These are phyloP conservation scores for Termitomyces eurrhizus DNA, from an alignment of 768 basidiomycete species.

Conservation along the genomic window DNA sequence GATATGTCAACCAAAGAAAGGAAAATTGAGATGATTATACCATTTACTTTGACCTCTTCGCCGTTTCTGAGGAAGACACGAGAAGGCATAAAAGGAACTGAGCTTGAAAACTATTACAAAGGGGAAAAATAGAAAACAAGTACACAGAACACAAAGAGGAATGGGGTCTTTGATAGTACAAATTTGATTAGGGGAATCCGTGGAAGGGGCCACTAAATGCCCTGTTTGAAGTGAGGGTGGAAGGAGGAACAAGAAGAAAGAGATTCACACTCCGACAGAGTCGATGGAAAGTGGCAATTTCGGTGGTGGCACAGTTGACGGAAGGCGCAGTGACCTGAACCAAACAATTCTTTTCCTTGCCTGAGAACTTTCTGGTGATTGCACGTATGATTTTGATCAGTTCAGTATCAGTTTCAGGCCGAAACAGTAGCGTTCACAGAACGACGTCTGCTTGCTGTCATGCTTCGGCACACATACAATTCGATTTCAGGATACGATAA, in stretches of 20 bases:
- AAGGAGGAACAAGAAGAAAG: conserved; percentile 32
- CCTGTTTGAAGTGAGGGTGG: conserved; percentile 32
- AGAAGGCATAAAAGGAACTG: conserved; percentile 35
- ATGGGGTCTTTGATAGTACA: conserved; percentile 18
- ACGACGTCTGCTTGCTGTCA: background rate
- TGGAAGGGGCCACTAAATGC: conserved; percentile 17
- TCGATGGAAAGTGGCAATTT: conserved; percentile 12
- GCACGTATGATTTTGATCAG: background rate
- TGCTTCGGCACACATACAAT: background rate
- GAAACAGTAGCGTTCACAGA: background rate
- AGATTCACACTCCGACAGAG: conserved; percentile 42
- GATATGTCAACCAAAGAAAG: conserved; percentile 7
- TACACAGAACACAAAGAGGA: conserved; percentile 17
- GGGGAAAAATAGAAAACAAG: conserved; percentile 28
- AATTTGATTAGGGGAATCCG: conserved; percentile 19
- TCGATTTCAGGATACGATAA: background rate
- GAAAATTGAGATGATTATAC: conserved; percentile 41
- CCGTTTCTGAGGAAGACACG: conserved; percentile 75
- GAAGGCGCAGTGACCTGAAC: conserved; percentile 12
- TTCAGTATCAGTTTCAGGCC: conserved; percentile 9
- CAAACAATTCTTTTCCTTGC: conserved; percentile 8
- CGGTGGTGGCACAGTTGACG: conserved; percentile 13
- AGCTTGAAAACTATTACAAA: conserved; percentile 27
- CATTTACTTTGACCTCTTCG: conserved; percentile 82
- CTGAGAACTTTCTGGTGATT: conserved; percentile 11